These are phyloP conservation scores for Mycena albidolilacea DNA, from an alignment of 768 basidiomycete genomes.

Conservation along the genomic window DNA sequence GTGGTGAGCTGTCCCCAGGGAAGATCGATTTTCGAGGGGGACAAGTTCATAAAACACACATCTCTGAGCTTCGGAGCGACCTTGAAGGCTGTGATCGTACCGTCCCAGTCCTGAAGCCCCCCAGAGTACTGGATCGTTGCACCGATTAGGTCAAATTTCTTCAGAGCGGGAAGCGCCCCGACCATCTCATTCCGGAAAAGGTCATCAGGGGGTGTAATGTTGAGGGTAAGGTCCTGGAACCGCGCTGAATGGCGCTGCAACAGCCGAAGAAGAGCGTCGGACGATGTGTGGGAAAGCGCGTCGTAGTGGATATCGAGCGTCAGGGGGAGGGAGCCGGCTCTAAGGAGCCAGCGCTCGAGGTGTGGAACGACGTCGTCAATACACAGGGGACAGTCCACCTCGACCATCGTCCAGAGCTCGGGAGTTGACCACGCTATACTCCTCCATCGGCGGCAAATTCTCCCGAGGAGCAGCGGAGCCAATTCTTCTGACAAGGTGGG, in stretches of 20 bases:
- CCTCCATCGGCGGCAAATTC: slow-evolving; percentile 18
- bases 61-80: slow-evolving; percentile 2
- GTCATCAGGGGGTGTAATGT: not conserved
- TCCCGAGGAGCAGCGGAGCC: slow-evolving; percentile 2
- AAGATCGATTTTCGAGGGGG: not conserved
- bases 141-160: not conserved
- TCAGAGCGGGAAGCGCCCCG: slow-evolving; percentile 12
- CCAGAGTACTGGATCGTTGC: not conserved
- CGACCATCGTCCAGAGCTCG: slow-evolving; percentile 8
- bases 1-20: slow-evolving; percentile 19
- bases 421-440: slow-evolving; percentile 1
- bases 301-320: slow-evolving; percentile 10
- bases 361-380: not conserved
- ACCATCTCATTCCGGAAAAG: not conserved
- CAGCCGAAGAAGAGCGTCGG: not conserved
- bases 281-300: slow-evolving; percentile 13
- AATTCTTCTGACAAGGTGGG: not conserved
- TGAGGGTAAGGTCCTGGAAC: slow-evolving; percentile 17
- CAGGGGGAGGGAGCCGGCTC: slow-evolving; percentile 13
- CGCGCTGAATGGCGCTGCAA: slow-evolving; percentile 11
- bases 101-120: too few relatives aligned
- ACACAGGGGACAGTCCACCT: not conserved
- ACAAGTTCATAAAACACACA: slow-evolving; percentile 6
- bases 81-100: not conserved
- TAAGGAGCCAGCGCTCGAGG: slow-evolving; percentile 19